Percentiles rank a stretch among this genome's conserved stretches.
These are phyloP conservation scores for Acacia acuminata DNA, from an alignment of 306 rosid genomes.

Conservation along the genomic window DNA sequence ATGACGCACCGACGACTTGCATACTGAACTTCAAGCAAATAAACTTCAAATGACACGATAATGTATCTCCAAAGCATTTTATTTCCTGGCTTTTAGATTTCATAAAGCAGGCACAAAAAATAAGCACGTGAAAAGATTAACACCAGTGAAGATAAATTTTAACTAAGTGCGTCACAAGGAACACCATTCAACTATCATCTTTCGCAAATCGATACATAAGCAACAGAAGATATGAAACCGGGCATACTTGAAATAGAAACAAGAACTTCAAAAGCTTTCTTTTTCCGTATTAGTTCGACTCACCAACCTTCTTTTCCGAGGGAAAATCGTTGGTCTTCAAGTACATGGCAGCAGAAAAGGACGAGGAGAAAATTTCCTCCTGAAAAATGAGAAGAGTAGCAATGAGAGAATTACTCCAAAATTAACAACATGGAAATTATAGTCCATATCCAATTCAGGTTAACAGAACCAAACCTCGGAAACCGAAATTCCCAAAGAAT, in stretches of 20 bases:
- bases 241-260: background rate
- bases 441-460: background rate
- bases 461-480: conserved; percentile 47
- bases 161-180: conserved; percentile 1
- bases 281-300: background rate
- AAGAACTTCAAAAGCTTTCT: background rate
- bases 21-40: background rate
- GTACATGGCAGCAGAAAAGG: conserved; percentile 95
- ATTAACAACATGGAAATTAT: background rate
- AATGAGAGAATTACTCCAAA: background rate
- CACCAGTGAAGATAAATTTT: background rate
- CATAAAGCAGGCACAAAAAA: background rate
- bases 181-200: background rate
- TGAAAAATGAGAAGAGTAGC: conserved; percentile 20
- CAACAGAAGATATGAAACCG: background rate
- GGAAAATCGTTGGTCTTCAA: conserved; percentile 77
- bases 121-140: background rate
- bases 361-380: conserved; percentile 95
- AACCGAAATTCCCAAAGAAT: conserved; percentile 79
- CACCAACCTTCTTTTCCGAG: conserved; percentile 69
- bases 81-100: background rate
- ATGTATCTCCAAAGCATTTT: background rate
- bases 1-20: background rate
- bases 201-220: background rate
- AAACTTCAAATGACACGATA: background rate